These are phyloP conservation scores for Trichosanthes truncata DNA, from an alignment of 306 rosid species.

Conservation along the genomic window DNA sequence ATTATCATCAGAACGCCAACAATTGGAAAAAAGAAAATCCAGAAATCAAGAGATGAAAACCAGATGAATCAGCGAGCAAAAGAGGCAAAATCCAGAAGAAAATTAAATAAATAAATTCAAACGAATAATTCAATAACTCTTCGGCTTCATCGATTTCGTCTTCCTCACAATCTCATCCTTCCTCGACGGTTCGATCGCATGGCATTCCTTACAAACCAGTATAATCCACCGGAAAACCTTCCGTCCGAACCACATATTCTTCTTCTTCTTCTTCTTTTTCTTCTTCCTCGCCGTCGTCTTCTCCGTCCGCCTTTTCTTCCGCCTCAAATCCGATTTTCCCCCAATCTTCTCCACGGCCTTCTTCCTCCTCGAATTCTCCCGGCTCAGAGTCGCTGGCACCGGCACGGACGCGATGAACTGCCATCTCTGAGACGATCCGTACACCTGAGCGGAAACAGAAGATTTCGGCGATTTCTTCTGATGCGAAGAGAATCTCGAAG, in stretches of 20 bases:
- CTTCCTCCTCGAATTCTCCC: slow-evolving; percentile 39
- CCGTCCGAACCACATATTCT: slow-evolving; percentile 19
- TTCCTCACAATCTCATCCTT: slow-evolving; percentile 1
- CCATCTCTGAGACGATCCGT: slow-evolving; percentile 62
- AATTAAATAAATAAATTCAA: background rate
- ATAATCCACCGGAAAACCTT: slow-evolving; percentile 54
- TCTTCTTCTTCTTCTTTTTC: slow-evolving; percentile 1
- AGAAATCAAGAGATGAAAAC: background rate
- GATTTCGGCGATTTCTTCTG: slow-evolving; percentile 6
- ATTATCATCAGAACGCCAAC: background rate
- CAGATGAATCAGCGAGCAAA: background rate
- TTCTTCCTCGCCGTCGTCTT: slow-evolving; percentile 7
- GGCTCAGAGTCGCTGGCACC: slow-evolving; percentile 19
- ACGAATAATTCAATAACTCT: background rate
- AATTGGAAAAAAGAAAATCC: background rate
- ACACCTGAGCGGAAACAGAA: slow-evolving; percentile 26
- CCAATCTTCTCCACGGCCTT: slow-evolving; percentile 3
- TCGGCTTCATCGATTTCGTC: background rate
- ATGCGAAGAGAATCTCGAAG: slow-evolving; percentile 13
- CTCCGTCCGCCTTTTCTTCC: slow-evolving; percentile 4
- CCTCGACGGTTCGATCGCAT: slow-evolving; percentile 13
- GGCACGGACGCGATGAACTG: slow-evolving; percentile 64
- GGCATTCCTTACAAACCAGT: slow-evolving; percentile 11
- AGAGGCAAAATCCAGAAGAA: background rate
- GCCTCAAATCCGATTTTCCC: slow-evolving; percentile 10